A percentile compares a stretch with the other conserved stretches of the same genome.
Evolutionary conservation across 2,329 filamentous ascomycete species (phyloP).

Genomic region (Colletotrichum melonis): DNA sequence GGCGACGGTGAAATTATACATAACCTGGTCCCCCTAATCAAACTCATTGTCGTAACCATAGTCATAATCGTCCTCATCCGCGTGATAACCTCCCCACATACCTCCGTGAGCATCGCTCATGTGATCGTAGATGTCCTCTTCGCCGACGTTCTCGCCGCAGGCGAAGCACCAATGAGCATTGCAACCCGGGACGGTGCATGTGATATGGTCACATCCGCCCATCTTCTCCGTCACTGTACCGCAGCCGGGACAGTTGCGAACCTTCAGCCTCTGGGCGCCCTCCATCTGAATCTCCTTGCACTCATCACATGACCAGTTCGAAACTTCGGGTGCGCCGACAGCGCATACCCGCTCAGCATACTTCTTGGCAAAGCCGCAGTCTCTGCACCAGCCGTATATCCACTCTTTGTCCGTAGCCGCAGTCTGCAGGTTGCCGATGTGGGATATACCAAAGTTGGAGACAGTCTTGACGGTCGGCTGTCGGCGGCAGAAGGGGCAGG

Average conservation of each 20-base stretch:
- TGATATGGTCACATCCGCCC: conserved; percentile 53
- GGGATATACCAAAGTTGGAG: conserved; percentile 49
- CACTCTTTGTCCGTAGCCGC: conserved; percentile 56
- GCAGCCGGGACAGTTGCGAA: conserved; percentile 49
- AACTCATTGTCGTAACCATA: not conserved
- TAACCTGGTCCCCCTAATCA: not conserved
- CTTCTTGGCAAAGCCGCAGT: conserved; percentile 54
- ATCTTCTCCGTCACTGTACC: conserved; percentile 49
- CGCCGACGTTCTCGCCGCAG: conserved; percentile 45
- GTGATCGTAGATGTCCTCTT: conserved; percentile 49
- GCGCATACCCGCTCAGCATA: conserved; percentile 57
- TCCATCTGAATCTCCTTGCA: conserved; percentile 42
- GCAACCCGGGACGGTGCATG: conserved; percentile 45
- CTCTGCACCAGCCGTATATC: conserved; percentile 61
- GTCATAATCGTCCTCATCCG: conserved; percentile 9
- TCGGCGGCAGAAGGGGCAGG: conserved; percentile 62
- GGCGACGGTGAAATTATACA: not conserved
- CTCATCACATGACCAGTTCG: conserved; percentile 54
- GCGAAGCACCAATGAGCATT: conserved; percentile 54
- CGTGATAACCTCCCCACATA: conserved; percentile 38
- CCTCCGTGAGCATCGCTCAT: conserved; percentile 48
- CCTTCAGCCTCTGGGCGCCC: conserved; percentile 5
- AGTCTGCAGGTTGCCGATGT: conserved; percentile 48
- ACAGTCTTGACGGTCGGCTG: conserved; percentile 51
- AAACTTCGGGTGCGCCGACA: conserved; percentile 50